Base-by-base conservation (phyloP, 1,139 yeast species). In the Kluyveromyces sp. region DNA sequence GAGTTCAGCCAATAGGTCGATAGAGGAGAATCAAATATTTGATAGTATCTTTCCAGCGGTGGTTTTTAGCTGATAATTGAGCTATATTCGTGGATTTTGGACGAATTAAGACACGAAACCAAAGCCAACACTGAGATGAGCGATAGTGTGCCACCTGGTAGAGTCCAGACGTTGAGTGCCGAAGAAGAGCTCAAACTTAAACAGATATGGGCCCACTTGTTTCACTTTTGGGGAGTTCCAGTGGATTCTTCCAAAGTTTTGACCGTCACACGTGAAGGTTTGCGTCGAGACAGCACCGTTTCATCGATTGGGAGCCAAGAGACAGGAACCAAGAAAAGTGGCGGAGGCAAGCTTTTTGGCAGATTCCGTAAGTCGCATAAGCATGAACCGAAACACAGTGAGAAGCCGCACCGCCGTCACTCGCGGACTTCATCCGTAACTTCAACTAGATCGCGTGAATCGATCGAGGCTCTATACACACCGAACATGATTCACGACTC, bases 181-280 rank as follows among this genome's bases (percentile, higher is more conserved):
- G 80, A 77, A 33, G 82, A 85, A 63, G 94, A 83, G 55, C 67
- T 73, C 44, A 70, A 70, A 33, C 70, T 87, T 53, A 86, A 86
- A 64, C 89, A 84, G 57, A 71, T 80, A 41, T 83, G 94, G 92
- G 78, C 83, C 33, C 74, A 78, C 49, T 57, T 82, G 39, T 65
- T 85, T 48, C 75, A 74, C 46, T 76, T 71, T 44, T 73, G 79
- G 68, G 92, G 87, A 3, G 71, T 78, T 44, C 72, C 74, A 2
- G 71, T 80, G 9, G 65, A 64, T 31, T 61, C 75, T 28, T 62
- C 66, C 9, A 37, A 39, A 16, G 59, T 53, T 15, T 58, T 51
- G 40, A 52, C 31, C 43, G 48, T 40, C 43, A 52, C 46, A 44
- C 17, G 53, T 50, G 34, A 49, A 57, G 18, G 43, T 45, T 29